phyloP scores from a whole-genome alignment of 129 eudicot genomes.

The Lonicera japonica region DNA sequence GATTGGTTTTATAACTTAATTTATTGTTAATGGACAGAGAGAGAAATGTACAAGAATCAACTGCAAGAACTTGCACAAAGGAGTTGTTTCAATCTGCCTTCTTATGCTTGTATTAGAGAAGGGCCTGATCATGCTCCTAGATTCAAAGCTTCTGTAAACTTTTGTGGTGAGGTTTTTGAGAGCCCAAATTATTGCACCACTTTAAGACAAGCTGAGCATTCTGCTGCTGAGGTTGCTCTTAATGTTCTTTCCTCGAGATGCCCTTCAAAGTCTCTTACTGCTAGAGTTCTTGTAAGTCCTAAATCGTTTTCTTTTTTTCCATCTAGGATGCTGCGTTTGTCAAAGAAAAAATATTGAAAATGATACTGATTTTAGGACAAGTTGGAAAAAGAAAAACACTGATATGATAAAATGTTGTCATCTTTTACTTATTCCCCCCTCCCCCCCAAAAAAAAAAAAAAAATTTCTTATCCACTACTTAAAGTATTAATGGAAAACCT shows the following conservation, averaged over 20 bases:
- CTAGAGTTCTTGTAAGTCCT: constrained; percentile 33
- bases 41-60: constrained; percentile 30
- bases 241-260: constrained; percentile 26
- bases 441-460: no score
- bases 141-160: constrained; percentile 31
- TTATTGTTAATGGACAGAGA: not conserved
- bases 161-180: constrained; percentile 30
- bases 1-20: no score
- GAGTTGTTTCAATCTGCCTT: constrained; percentile 33
- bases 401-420: no score
- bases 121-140: constrained; percentile 39
- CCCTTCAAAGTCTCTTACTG: constrained; percentile 30
- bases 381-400: no score
- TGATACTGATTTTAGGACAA: no score
- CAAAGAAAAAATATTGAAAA: no score
- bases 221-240: constrained; percentile 35
- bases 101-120: constrained; percentile 27
- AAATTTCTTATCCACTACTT: no score
- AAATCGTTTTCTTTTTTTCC: not conserved
- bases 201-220: constrained; percentile 34
- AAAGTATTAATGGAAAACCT: no score
- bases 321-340: no score
- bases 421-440: no score
- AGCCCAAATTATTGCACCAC: constrained; percentile 20
- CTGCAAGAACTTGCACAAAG: constrained; percentile 33